These are phyloP conservation scores for Mycena crocata DNA, from an alignment of 768 basidiomycete genomes.

Conservation along the genomic window DNA sequence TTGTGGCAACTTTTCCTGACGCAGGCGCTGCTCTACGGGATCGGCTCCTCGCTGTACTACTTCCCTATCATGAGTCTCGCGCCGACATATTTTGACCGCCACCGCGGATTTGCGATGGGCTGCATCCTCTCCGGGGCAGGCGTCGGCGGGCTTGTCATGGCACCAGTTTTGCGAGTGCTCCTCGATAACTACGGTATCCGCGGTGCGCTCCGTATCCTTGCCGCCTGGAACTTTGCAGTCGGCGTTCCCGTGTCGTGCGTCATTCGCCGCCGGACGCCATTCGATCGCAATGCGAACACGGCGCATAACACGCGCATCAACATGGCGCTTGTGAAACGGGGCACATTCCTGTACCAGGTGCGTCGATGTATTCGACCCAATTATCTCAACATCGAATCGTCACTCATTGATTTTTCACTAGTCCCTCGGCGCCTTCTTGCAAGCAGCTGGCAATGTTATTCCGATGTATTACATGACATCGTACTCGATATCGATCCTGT, in stretches of 20 bases:
- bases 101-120: slow-evolving; percentile 59
- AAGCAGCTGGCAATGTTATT: slow-evolving; percentile 58
- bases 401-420: slow-evolving; percentile 17
- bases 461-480: slow-evolving; percentile 57
- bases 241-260: slow-evolving; percentile 52
- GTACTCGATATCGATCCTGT: slow-evolving; percentile 53
- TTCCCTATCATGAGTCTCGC: slow-evolving; percentile 57
- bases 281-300: slow-evolving; percentile 26
- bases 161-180: slow-evolving; percentile 50
- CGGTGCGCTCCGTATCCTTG: slow-evolving; percentile 52
- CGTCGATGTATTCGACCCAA: background rate
- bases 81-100: slow-evolving; percentile 55
- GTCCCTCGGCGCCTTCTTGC: slow-evolving; percentile 55
- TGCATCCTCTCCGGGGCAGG: slow-evolving; percentile 55
- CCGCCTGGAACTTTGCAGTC: slow-evolving; percentile 52
- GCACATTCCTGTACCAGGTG: slow-evolving; percentile 57
- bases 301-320: slow-evolving; percentile 46
- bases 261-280: slow-evolving; percentile 40
- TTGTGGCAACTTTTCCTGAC: slow-evolving; percentile 58
- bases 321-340: slow-evolving; percentile 50
- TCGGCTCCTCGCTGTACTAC: slow-evolving; percentile 58
- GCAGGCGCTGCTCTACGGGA: slow-evolving; percentile 54
- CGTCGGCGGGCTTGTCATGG: slow-evolving; percentile 56
- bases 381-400: background rate
- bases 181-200: slow-evolving; percentile 49